Evolutionary conservation across 1,284 basidiomycete species (phyloP), one percentile per base, ranked within the genome.

Genomic region (Cryptococcus jaspeensis): DNA sequence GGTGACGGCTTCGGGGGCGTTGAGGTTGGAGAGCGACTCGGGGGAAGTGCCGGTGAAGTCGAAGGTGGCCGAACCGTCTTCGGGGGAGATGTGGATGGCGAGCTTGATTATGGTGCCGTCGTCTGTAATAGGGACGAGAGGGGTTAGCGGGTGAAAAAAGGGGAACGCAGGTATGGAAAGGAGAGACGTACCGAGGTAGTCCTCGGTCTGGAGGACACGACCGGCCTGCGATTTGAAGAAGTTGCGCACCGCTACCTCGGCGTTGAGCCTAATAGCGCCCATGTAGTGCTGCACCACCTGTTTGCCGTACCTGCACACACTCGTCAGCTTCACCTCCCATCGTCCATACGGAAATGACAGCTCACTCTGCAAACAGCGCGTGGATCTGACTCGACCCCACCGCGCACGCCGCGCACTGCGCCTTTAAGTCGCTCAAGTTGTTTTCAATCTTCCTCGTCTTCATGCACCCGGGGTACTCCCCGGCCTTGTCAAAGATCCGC

Each of bases 41-140:
- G 84, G 87, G 1, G 89, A 89, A 2, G 93, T 95, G 4, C 92
- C 92, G 23, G 72, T 72, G 70, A 98, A 99, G 75, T 98, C 93
- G 61, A 97, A 85, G 7, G 89, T 80, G 0, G 94, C 95, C 18
- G 85, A 87, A 1, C 95, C 92, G 15, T 84, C 72, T 55, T 86
- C 83, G 28, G 28, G 28, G 72, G 96, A 80, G 60, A 98, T 97
- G 42, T 86, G 84, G n/a, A 97, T 87, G 36, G 79, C 83, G 28
- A 98, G 83, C 57, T 58, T 51, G 35, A 74, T 55, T 15, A 57
- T 50, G 13, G 72, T 72, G 32, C 72, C 72, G 46, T 74, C 72
- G 56, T 74, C 72, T 23, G 51, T 49, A 38, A 32, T 5, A 32
- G 28, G 28, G 28, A 9, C 4, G 28, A 32, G 28, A 32, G 28